Conservation (phyloP, 2,329 filamentous ascomycete species). For the Ceratocystis albifundus region DNA sequence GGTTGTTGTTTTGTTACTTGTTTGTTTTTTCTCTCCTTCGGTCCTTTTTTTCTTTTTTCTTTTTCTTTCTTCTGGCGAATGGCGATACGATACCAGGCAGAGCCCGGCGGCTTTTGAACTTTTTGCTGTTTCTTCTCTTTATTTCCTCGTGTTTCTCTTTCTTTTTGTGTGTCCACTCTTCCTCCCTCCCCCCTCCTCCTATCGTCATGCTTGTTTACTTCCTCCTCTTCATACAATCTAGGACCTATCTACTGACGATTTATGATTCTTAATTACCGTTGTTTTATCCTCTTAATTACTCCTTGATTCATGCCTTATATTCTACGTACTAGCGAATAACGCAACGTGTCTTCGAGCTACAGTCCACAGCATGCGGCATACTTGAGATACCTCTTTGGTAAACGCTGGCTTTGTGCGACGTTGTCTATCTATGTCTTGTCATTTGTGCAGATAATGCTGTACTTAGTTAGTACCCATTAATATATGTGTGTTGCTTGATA, state of each 20-base stretch:
- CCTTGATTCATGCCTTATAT: neutral
- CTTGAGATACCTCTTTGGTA: neutral
- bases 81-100: conserved; percentile 23
- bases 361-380: neutral
- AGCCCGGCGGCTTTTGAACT: conserved; percentile 15
- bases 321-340: neutral
- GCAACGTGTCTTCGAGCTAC: neutral
- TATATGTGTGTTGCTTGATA: no score
- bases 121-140: conserved; percentile 12
- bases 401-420: neutral
- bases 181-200: neutral
- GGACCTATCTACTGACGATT: conserved; percentile 9
- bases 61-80: conserved; percentile 16
- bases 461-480: no score
- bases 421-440: neutral
- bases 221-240: neutral
- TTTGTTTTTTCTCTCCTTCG: neutral
- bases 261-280: conserved; percentile 5
- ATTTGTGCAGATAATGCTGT: no score
- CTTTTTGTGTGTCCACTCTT: neutral
- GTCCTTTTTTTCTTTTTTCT: conserved; percentile 8
- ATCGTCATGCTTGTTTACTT: neutral
- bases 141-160: no score
- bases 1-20: neutral
- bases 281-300: no score